Conservation (phyloP, 2,329 filamentous ascomycete species). For the Epicoccum sorghinum region DNA sequence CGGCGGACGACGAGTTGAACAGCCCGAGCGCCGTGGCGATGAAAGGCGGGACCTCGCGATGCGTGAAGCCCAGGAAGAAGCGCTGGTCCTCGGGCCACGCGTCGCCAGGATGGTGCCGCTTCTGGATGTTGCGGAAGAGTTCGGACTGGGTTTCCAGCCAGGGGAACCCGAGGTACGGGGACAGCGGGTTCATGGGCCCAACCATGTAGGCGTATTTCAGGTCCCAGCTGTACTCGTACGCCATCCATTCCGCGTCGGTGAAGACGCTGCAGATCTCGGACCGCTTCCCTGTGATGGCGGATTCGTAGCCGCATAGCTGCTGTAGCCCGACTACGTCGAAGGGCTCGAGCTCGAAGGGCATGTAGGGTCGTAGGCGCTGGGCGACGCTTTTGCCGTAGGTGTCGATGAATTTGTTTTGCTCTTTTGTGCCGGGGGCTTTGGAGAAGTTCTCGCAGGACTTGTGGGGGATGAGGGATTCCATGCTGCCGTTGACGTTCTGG, state of each 20-base stretch:
- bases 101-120: constrained; percentile 50
- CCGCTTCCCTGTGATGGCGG: constrained; percentile 64
- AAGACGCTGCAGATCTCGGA: constrained; percentile 65
- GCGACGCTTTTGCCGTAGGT: constrained; percentile 35
- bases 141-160: constrained; percentile 67
- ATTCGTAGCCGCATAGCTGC: constrained; percentile 69
- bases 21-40: constrained; percentile 70
- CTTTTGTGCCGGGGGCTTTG: constrained; percentile 38
- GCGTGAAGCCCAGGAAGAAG: constrained; percentile 70
- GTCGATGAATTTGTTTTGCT: constrained; percentile 38
- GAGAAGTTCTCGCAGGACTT: constrained; percentile 44
- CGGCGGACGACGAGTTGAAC: constrained; percentile 70
- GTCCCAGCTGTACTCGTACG: constrained; percentile 68
- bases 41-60: constrained; percentile 70
- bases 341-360: constrained; percentile 63
- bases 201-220: constrained; percentile 68
- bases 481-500: constrained; percentile 35
- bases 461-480: constrained; percentile 43
- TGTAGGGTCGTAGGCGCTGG: constrained; percentile 30
- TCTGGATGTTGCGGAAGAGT: constrained; percentile 32
- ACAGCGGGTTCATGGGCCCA: constrained; percentile 65
- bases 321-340: constrained; percentile 69
- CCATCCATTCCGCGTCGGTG: constrained; percentile 66
- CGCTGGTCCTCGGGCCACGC: constrained; percentile 55
- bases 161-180: constrained; percentile 66